Evolutionary conservation across 2,329 filamentous ascomycete species (phyloP), one percentile per base, ranked within the genome.

Genomic region (Colletotrichum paranaense): DNA sequence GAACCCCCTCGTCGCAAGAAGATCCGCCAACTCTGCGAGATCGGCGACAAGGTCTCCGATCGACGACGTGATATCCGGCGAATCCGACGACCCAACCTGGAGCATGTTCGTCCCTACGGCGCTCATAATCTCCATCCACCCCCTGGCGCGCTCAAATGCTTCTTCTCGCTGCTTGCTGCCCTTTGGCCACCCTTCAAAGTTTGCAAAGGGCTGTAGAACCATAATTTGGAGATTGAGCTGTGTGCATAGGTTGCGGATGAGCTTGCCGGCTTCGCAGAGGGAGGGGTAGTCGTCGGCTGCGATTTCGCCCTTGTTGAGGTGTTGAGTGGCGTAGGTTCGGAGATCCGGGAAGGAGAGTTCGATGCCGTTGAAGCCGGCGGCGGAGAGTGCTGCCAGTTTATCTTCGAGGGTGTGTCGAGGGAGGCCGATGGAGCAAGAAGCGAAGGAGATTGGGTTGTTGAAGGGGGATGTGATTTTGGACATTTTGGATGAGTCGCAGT

Each of bases 281-380:
- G 87, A 81, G 22, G 88, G 82, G 76, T 91, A 94, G 78, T 94
- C 89, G 56, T 91, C 85, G 0, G 88, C 83, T 1, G 83, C 82
- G 11, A 93, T 84, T 4, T 89, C 81, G 38, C 86, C 85, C 8
- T 42, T 70, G 12, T 88, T 84, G 4, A 90, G 80, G 3, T 87
- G 81, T 8, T 78, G 74, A 4, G 84, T 84, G 4, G 90, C 92
- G 76, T 93, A 94, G 6, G 88, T 82, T 12, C 92, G 80, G 2
- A 96, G 89, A 76, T 95, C 93, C 0, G 92, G 92, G 83, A 95
- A 94, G 0, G 91, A 91, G 8, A 95, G 88, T 81, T 95, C 94
- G 72, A 95, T 91, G 16, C 87, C 92, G 12, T 86, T 83, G 80
- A 95, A 94, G 2, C 91, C 92, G 1, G 89, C 91, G 1, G 84